Conservation (phyloP, 441 rosid species). For the Adansonia gregorii region DNA sequence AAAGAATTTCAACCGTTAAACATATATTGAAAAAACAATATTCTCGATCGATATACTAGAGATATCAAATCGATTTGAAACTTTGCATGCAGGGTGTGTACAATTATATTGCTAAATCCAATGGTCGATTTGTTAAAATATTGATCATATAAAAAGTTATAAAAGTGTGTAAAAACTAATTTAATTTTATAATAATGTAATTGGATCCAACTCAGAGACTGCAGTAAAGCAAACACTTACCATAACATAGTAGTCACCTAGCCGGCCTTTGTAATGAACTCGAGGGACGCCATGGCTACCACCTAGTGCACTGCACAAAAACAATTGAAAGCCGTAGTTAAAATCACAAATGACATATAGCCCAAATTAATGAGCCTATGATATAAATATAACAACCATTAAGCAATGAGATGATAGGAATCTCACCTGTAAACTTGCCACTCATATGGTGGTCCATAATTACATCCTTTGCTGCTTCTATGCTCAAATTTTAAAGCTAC, state of each 20-base stretch:
- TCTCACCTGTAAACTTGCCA: slow-evolving; percentile 97
- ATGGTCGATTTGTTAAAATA: too few relatives aligned
- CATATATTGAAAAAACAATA: too few relatives aligned
- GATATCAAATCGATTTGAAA: too few relatives aligned
- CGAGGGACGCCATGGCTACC: slow-evolving; percentile 96
- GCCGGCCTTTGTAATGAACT: slow-evolving; percentile 88
- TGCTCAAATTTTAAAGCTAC: slow-evolving; percentile 95
- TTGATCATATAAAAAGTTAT: too few relatives aligned
- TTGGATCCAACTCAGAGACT: background rate
- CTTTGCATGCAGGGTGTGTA: too few relatives aligned
- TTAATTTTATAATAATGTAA: too few relatives aligned
- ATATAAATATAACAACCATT: slow-evolving; percentile 15
- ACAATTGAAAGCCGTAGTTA: slow-evolving; percentile 22
- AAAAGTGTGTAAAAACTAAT: background rate
- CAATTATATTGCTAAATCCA: too few relatives aligned
- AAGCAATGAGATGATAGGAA: slow-evolving; percentile 23
- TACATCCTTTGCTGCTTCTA: slow-evolving; percentile 90
- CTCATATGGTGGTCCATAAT: slow-evolving; percentile 89
- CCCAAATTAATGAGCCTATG: slow-evolving; percentile 3
- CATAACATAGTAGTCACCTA: slow-evolving; percentile 91
- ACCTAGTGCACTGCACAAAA: slow-evolving; percentile 69
- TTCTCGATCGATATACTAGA: too few relatives aligned
- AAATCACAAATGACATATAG: slow-evolving; percentile 8
- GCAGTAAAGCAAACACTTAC: slow-evolving; percentile 45
- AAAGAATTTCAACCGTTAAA: too few relatives aligned